Base-by-base conservation (phyloP, 345 rosid genomes). In the Linum lewisii region DNA sequence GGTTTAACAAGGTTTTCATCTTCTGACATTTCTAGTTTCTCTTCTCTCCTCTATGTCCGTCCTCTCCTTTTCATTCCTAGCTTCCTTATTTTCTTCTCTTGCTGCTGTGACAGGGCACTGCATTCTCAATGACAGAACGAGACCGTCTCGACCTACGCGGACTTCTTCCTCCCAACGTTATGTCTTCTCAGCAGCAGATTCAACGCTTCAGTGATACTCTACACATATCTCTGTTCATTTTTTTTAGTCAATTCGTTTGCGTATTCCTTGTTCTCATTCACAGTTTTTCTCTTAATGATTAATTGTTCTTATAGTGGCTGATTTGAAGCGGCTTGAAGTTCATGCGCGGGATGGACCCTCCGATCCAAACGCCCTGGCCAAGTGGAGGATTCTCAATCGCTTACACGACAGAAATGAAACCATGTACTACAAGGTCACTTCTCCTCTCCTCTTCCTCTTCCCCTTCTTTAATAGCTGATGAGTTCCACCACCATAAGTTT, bases 121-220 rank as follows among this genome's bases (percentile, higher is more conserved):
- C 94, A 1, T 92, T 93, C 74, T 83, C 97, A 7, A 85, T 88
- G 79, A 93, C 99, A 23, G 99, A 93, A 68, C 77, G 99, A 66
- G 89, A 89, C 44, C 95, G 97, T 59, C 89, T 93, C 2, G 97
- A 93, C 72, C 94, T 93, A 20, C 87, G 99, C 22, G 99, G 99
- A 18, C 87, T 93, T 66, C 97, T 93, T 45, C 99, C 99, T 60
- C 94, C 99, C 2, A 85, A 76, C 64, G 82, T 86, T 23, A 81
- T 89, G 99, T 71, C 89, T 60, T 68, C 95, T 44, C 81, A 83
- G 1, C 99, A 88, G 74, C 99, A 92, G 63, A 92, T 92, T 61
- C 77, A 79, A 15, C 99, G 98, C 62, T 92, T 88, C 72, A 83
- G 99, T 92, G 65, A 78, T 59, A 65, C 23, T 10, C 47, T 54